These are phyloP conservation scores for Creolimax fragrantissima DNA, from an alignment of 78 protist species.

Conservation along the genomic window DNA sequence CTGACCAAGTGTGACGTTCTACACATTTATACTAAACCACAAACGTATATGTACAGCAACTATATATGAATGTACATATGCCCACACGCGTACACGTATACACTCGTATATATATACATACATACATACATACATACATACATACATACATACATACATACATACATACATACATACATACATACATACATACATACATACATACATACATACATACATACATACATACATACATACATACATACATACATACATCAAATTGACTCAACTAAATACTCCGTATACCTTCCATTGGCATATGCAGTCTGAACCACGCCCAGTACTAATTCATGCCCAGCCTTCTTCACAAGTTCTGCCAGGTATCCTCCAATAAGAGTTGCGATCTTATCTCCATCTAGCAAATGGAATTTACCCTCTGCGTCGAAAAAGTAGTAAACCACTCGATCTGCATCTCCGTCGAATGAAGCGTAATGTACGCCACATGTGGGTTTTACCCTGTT, in stretches of 20 bases:
- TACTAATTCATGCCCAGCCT: background rate
- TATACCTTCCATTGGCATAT: constrained; percentile 50
- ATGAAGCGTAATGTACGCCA: constrained; percentile 9
- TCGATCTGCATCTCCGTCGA: constrained; percentile 79
- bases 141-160: background rate
- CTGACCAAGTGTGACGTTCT: no score
- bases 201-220: background rate
- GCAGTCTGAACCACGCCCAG: constrained; percentile 60
- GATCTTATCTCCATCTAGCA: constrained; percentile 68
- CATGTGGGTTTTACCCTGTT: background rate
- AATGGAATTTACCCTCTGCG: background rate
- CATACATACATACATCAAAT: background rate
- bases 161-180: background rate
- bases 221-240: background rate
- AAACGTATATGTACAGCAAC: no score
- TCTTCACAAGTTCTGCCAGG: background rate
- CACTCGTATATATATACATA: background rate
- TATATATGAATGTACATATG: background rate
- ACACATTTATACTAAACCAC: no score
- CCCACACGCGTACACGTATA: background rate
- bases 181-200: background rate
- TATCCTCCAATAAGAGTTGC: constrained; percentile 35
- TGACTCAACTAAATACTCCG: background rate
- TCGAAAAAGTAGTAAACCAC: constrained; percentile 40
- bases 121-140: background rate